phyloP scores from a whole-genome alignment of 306 rosid genomes.

The Malus orientalis region DNA sequence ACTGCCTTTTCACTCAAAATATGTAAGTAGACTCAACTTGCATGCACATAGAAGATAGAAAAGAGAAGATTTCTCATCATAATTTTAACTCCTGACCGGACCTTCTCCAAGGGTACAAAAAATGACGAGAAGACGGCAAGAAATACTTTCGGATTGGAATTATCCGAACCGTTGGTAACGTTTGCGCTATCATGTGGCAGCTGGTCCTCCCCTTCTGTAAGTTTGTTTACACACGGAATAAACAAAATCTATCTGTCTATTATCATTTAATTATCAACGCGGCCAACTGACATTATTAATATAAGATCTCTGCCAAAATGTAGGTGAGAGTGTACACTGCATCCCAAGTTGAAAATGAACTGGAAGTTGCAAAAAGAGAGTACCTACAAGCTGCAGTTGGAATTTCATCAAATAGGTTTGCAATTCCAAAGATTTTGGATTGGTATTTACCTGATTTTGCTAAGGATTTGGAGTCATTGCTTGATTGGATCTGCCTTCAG shows the following conservation, averaged over 20 bases:
- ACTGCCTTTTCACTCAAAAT: conserved; percentile 83
- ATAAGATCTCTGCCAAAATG: conserved; percentile 22
- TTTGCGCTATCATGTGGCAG: conserved; percentile 96
- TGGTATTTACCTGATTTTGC: conserved; percentile 89
- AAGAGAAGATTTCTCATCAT: conserved; percentile 8
- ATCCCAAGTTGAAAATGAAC: conserved; percentile 70
- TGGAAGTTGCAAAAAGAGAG: conserved; percentile 82
- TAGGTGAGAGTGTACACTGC: conserved; percentile 94
- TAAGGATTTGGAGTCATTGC: conserved; percentile 79
- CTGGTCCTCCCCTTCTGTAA: conserved; percentile 98
- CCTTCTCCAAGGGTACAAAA: conserved; percentile 52
- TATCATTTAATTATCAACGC: neutral
- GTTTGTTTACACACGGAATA: conserved; percentile 19
- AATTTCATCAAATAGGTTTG: conserved; percentile 55
- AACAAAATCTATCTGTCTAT: neutral
- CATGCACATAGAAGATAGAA: neutral
- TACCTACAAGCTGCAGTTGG: conserved; percentile 78
- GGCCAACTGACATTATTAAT: conserved; percentile 7
- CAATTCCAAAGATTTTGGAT: conserved; percentile 73
- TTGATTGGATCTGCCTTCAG: conserved; percentile 93
- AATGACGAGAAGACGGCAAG: conserved; percentile 62
- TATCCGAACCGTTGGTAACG: conserved; percentile 93
- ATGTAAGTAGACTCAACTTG: conserved; percentile 50
- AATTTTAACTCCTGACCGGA: conserved; percentile 34
- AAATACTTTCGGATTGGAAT: conserved; percentile 65